Evolutionary conservation across 345 rosid species (phyloP), one percentile per base, ranked within the genome.

Genomic region (Pistacia atlantica): DNA sequence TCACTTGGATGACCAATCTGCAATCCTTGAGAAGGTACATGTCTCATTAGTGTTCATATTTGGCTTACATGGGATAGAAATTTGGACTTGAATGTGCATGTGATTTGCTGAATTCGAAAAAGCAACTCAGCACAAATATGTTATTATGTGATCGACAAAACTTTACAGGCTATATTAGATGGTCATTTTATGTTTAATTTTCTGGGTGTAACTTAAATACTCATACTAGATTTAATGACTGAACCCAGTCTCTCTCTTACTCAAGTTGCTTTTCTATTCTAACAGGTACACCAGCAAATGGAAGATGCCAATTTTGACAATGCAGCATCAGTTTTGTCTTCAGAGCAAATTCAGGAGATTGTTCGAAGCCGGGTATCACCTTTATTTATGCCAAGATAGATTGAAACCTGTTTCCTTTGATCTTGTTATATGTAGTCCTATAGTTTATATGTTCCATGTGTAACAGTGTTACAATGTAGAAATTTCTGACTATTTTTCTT

Each of bases 1-100:
- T 78, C 85, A 87, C 83, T 75, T 90, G 11, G 92, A 92, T 77
- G 90, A 90, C 42, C 98, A 91, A 76, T 90, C 89, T 71, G 91
- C 82, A 66, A 86, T 93, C 67, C 87, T 93, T 66, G 84, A 86
- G 59, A 89, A 93, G 96, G 93, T 90, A 62, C 51, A 51, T 17
- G n/a, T 64, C n/a, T 59, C 55, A 59, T 18, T 14, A 48, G 14
- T 64, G 17, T 57, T 17, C 55, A 22, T n/a, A 38, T 71, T 63
- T 10, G 46, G 10, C 38, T 67, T 49, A 51, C 49, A 17, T 8
- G 4, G 12, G 25, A 18, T 28, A n/a, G 12, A 69, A 67, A 42
- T 20, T 69, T 52, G 60, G 59, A 33, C 51, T 33, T 16, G 14
- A 59, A 48, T 42, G 65, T 57, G 59, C 28, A 65, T 73, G 48